These are phyloP conservation scores for Choanephora cucurbitarum DNA, from an alignment of 371 early-diverging fungal genomes.

Conservation along the genomic window DNA sequence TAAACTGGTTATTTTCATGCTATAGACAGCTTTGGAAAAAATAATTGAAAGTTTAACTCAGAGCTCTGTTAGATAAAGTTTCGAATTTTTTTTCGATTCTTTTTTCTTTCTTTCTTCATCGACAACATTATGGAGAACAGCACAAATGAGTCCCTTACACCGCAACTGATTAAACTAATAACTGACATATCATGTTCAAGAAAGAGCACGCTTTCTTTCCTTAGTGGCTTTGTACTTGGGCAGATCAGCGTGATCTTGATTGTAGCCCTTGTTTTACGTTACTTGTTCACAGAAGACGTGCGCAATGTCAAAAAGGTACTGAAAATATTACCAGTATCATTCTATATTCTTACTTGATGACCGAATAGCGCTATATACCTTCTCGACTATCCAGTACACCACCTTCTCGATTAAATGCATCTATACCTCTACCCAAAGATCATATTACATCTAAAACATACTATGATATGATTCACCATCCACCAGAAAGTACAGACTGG, in stretches of 20 bases:
- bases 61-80: too few relatives aligned
- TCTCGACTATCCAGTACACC: constrained; percentile 44
- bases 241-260: constrained; percentile 60
- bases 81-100: too few relatives aligned
- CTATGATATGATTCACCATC: constrained; percentile 64
- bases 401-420: constrained; percentile 32
- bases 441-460: constrained; percentile 61
- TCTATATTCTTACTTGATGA: not conserved
- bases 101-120: too few relatives aligned
- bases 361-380: constrained; percentile 48
- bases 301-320: constrained; percentile 49
- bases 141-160: not conserved
- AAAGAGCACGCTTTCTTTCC: constrained; percentile 42
- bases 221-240: constrained; percentile 64
- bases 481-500: constrained; percentile 90
- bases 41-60: too few relatives aligned
- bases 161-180: constrained; percentile 8
- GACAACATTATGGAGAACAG: not conserved
- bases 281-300: constrained; percentile 65
- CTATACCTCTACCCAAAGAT: constrained; percentile 39
- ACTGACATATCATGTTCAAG: constrained; percentile 24
- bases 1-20: too few relatives aligned
- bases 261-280: constrained; percentile 58
- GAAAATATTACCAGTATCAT: too few relatives aligned
- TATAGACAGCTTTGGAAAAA: too few relatives aligned